Base-by-base conservation (phyloP, 352 stramenopile genomes). In the Phytopythium delawarense region DNA sequence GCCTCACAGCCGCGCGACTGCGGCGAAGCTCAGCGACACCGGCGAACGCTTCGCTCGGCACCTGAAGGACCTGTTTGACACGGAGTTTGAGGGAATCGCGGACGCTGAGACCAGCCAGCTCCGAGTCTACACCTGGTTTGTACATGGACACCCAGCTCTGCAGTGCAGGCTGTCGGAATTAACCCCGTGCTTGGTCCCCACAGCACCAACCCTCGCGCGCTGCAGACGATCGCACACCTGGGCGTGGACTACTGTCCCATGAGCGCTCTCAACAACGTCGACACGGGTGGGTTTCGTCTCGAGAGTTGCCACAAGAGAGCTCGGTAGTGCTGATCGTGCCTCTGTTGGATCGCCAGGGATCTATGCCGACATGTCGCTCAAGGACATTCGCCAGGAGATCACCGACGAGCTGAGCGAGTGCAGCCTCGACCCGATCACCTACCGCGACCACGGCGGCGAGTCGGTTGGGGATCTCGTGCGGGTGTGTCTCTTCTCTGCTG, bases 381-480 rank as follows among this genome's bases (percentile, higher is more conserved):
- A 55, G 20, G 74, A 79, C 25, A 72, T 81, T 53, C 76, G 70
- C 23, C 62, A 72, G 21, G 68, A 62, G 9, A 68, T 81, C 67
- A 67, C 59, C 32, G 63, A 75, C 30, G 61, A 76, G 28, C 70
- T 70, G 50, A 64, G 59, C 34, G 69, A 79, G 35, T 82, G 79
- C 55, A 78, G 70, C 23, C 64, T 66, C n/a, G 74, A 82, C 18
- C 74, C 74, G 3, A 71, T 82, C 51, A 82, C 79, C 56, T 82
- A 79, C 56, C 74, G 74, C 25, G 59, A 80, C 18, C 72, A 82
- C 39, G 74, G 72, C 20, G 74, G 74, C 16, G 74, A 82, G 45
- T 82, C 74, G 23, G 70, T 82, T 21, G 71, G 69, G 21, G 72
- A 82, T 63, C 63, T 82, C 39, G 66, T 80, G 51, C 71, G 71